Percentiles rank a stretch among this genome's conserved stretches.
These are phyloP conservation scores for Skeletonema tropicum DNA, from an alignment of 108 stramenopile genomes.

Conservation along the genomic window DNA sequence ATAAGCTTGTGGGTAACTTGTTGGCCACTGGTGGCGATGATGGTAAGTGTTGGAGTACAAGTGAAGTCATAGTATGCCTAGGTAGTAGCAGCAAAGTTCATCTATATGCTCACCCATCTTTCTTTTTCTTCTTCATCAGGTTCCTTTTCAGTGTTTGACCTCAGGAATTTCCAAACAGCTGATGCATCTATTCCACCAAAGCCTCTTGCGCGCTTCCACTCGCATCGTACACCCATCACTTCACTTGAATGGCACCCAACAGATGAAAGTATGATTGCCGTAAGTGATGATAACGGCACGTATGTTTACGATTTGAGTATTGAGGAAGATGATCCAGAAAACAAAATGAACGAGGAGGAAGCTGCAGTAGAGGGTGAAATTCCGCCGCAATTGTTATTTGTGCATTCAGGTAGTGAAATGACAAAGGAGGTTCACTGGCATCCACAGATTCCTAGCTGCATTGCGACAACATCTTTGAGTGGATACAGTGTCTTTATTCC, in stretches of 20 bases:
- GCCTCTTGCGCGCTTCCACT: slow-evolving; percentile 90
- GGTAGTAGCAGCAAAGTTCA: neutral
- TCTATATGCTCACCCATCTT: neutral
- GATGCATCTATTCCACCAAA: slow-evolving; percentile 46
- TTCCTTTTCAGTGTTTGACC: slow-evolving; percentile 90
- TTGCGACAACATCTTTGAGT: slow-evolving; percentile 94
- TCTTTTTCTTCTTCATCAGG: slow-evolving; percentile 13
- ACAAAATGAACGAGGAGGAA: slow-evolving; percentile 36
- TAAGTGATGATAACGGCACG: slow-evolving; percentile 85
- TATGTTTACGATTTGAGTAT: slow-evolving; percentile 96
- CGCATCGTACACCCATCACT: slow-evolving; percentile 91
- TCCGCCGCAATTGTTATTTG: slow-evolving; percentile 98
- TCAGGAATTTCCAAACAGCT: slow-evolving; percentile 74
- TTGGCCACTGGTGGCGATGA: slow-evolving; percentile 96
- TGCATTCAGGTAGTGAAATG: slow-evolving; percentile 91
- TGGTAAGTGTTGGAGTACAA: slow-evolving; percentile 51
- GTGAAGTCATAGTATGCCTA: neutral
- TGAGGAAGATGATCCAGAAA: slow-evolving; percentile 86
- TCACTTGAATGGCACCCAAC: slow-evolving; percentile 97
- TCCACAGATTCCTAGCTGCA: slow-evolving; percentile 95
- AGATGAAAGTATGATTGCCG: slow-evolving; percentile 93
- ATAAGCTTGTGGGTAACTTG: slow-evolving; percentile 87
- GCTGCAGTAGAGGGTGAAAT: slow-evolving; percentile 60
- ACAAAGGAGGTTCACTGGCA: slow-evolving; percentile 98
- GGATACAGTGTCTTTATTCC: slow-evolving; percentile 97